Evolutionary conservation across 805 yeast genomes (phyloP).

Genomic region (Yarrowia bubula): DNA sequence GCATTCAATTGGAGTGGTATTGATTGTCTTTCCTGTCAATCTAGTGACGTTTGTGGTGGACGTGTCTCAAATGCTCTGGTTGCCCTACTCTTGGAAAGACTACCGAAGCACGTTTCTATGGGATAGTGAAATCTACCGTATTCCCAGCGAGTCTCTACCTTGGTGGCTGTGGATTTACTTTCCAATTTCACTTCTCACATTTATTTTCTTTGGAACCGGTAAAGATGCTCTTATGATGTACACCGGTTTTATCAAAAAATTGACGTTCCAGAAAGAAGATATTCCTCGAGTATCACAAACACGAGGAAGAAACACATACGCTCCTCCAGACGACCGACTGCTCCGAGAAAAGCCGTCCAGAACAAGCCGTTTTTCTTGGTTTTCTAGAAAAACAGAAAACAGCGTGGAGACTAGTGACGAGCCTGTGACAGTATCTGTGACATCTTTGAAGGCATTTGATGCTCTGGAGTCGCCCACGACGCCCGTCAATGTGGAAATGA

Average conservation of each 20-base stretch:
- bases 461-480: constrained; percentile 8
- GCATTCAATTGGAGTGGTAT: background rate
- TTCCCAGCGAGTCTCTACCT: background rate
- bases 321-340: background rate
- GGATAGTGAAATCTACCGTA: background rate
- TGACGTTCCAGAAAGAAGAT: constrained; percentile 6
- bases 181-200: constrained; percentile 1
- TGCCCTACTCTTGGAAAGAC: background rate
- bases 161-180: constrained; percentile 18
- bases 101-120: background rate
- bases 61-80: background rate
- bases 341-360: background rate
- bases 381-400: background rate
- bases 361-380: background rate
- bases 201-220: constrained; percentile 13
- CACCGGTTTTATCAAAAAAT: background rate
- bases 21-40: background rate
- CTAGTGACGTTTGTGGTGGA: background rate
- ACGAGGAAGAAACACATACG: background rate
- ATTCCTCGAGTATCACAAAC: background rate
- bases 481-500: background rate
- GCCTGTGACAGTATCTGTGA: background rate
- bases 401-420: background rate
- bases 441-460: background rate
- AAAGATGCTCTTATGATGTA: constrained; percentile 1